A percentile compares a stretch with the other conserved stretches of the same genome.
Evolutionary conservation across 768 basidiomycete genomes (phyloP).

Genomic region (Serpula lacrymans): DNA sequence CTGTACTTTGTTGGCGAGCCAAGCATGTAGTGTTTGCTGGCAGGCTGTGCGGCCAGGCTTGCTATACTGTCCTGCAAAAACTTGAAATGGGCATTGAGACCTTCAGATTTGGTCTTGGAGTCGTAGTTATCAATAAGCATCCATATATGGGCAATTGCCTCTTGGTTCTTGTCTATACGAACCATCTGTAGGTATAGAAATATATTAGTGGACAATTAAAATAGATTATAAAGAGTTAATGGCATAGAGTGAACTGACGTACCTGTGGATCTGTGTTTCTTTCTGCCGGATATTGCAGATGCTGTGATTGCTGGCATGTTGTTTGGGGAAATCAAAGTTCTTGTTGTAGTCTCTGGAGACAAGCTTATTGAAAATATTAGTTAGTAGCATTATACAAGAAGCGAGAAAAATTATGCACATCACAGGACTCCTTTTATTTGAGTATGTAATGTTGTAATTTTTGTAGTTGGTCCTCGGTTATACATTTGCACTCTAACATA

Average conservation of each 20-base stretch:
- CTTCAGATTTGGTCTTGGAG: not conserved
- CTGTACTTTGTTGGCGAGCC: too few species aligned
- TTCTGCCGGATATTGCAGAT: conserved; percentile 19
- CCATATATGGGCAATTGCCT: conserved; percentile 23
- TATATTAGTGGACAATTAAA: conserved; percentile 17
- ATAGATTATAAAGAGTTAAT: too few species aligned
- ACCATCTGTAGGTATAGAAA: conserved; percentile 7
- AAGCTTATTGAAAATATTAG: too few species aligned
- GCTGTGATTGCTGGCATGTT: conserved; percentile 23
- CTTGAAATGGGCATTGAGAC: not conserved
- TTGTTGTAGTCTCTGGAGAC: too few species aligned
- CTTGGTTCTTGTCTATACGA: too few species aligned
- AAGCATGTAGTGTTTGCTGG: too few species aligned
- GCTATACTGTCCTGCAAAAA: not conserved
- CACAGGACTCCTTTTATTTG: not conserved
- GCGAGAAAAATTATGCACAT: too few species aligned
- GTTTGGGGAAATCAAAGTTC: conserved; percentile 28
- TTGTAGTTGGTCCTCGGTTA: conserved; percentile 20
- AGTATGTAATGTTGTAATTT: conserved; percentile 11
- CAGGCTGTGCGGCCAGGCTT: too few species aligned
- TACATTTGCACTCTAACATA: conserved; percentile 23
- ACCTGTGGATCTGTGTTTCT: conserved; percentile 28
- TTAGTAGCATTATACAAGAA: too few species aligned
- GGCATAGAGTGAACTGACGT: too few species aligned
- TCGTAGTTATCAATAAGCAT: conserved; percentile 22